Percentiles rank a stretch among this genome's conserved stretches.
Evolutionary conservation across 371 early-diverging fungal genomes (phyloP).

Genomic region (Syncephalis fuscata): DNA sequence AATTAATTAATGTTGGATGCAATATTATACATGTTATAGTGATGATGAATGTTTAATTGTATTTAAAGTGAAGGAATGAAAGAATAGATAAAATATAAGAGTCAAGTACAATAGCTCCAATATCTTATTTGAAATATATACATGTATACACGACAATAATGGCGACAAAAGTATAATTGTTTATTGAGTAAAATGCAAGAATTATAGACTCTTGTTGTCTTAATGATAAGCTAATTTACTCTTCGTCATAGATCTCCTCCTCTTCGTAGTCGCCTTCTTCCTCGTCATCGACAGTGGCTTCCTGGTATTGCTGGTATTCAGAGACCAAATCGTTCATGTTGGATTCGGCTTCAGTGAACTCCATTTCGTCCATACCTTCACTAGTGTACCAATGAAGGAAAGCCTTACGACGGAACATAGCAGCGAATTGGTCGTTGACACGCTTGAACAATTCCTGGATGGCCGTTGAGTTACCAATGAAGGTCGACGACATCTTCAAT

Average conservation of each 20-base stretch:
- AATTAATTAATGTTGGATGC: no score
- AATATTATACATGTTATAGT: no score
- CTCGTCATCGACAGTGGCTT: constrained; percentile 66
- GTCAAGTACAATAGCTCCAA: no score
- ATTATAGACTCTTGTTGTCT: no score
- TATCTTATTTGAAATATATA: no score
- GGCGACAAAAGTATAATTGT: no score
- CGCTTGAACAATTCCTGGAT: constrained; percentile 98
- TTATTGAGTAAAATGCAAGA: no score
- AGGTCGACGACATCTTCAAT: constrained; percentile 95
- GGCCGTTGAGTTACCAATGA: constrained; percentile 98
- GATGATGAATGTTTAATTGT: no score
- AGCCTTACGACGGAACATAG: constrained; percentile 93
- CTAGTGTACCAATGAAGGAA: constrained; percentile 97
- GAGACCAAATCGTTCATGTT: constrained; percentile 94
- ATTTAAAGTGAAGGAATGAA: no score
- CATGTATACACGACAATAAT: no score
- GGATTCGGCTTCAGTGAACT: constrained; percentile 86
- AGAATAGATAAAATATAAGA: no score
- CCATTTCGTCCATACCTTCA: constrained; percentile 97
- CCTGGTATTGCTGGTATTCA: constrained; percentile 98
- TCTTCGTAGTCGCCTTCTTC: constrained; percentile 37
- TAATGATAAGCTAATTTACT: no score
- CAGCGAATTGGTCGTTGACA: constrained; percentile 89
- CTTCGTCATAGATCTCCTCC: constrained; percentile 8